These are phyloP conservation scores for Dimocarpus longan DNA, from an alignment of 345 rosid genomes.

Conservation along the genomic window DNA sequence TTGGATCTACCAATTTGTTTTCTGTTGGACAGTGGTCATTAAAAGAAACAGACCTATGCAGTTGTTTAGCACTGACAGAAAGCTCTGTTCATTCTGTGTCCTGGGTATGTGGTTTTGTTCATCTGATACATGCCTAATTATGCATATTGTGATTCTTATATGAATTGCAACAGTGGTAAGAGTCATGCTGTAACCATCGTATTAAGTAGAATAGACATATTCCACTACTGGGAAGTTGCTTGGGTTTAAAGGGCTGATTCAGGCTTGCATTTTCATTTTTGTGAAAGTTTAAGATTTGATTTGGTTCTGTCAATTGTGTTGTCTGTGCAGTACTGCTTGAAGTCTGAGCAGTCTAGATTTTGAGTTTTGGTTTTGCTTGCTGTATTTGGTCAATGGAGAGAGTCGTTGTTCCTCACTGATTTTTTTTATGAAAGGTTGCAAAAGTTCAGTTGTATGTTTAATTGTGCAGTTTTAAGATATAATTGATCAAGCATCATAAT, in stretches of 20 bases:
- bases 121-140: background rate
- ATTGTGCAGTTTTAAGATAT: conserved; percentile 10
- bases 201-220: background rate
- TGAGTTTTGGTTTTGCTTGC: background rate
- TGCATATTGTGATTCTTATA: background rate
- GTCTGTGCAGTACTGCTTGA: background rate
- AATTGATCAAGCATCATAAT: background rate
- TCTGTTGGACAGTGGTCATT: background rate
- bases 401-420: background rate
- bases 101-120: background rate
- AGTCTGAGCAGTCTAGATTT: background rate
- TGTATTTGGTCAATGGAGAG: background rate
- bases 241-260: background rate
- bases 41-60: background rate
- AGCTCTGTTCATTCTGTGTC: background rate
- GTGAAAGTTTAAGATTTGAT: background rate
- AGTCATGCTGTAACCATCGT: background rate
- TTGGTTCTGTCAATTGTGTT: background rate
- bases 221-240: background rate
- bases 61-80: background rate
- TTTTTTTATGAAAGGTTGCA: background rate
- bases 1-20: background rate
- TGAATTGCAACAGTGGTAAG: conserved; percentile 2
- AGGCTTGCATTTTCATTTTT: background rate
- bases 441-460: conserved; percentile 1